Base-by-base conservation (phyloP, 805 yeast genomes). In the Kazachstania bromeliacearum region DNA sequence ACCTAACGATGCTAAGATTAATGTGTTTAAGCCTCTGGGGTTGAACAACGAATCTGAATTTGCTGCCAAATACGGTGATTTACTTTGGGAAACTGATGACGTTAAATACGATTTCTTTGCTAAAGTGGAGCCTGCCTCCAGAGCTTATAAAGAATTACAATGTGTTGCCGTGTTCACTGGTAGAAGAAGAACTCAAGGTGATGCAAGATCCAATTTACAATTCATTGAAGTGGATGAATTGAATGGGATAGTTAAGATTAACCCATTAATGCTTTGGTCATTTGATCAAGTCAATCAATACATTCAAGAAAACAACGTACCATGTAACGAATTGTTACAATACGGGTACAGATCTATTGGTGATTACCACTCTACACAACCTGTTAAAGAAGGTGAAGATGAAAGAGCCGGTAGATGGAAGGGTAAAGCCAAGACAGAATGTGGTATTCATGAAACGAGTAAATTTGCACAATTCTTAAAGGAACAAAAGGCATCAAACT, bases 361-460 rank as follows among this genome's bases (percentile, higher is more conserved):
- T 1, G 97, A 89, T 59, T 89, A 88, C 73, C 97, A 89, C 59
- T 84, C 95, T 1, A 89, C 97, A 0, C 76, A 63, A 21, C 96
- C 97, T 2, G 94, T 85, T 8, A 70, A 64, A 6, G 95, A 82
- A 31, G 95, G 94, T 7, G 96, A 85, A 55, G 96, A 89, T 53
- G 97, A 89, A 59, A 73, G 97, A 45, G 76, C 92, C n/a, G 97
- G 97, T 1, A 73, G 97, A 52, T 89, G 97, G 97, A 80, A 82
- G 66, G 96, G 96, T 2, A 73, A 80, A 55, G 70, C 76, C 8
- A 89, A 89, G 65, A 85, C 95, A 0, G 97, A 89, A 57, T 89
- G 97, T 62, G 97, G 97, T 3, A 87, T 89, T 36, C 97, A 89
- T 53, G 82, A 79, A 48, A 74, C 88, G 1, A 71, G 79, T 18